Evolutionary conservation across 495 filamentous ascomycete species (phyloP).

Genomic region (Penicillium bialowiezense): DNA sequence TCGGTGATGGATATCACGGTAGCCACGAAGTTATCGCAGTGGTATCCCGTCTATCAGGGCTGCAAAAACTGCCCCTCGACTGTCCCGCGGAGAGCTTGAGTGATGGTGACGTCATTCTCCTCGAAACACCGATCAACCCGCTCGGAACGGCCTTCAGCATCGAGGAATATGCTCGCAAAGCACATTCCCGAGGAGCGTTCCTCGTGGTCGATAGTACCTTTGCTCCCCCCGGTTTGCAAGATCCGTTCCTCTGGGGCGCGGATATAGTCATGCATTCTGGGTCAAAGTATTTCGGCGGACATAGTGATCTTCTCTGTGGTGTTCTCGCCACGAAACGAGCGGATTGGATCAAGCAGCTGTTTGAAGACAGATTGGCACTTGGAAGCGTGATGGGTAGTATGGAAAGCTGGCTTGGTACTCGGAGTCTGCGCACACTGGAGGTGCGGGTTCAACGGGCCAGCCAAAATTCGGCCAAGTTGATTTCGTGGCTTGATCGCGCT

Average conservation of each 20-base stretch:
- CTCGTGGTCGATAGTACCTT: conserved; percentile 87
- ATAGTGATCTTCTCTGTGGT: conserved; percentile 83
- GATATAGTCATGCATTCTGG: conserved; percentile 83
- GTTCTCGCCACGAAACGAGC: conserved; percentile 61
- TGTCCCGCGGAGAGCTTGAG: conserved; percentile 50
- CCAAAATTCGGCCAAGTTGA: conserved; percentile 59
- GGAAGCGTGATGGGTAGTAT: conserved; percentile 79
- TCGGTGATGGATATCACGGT: conserved; percentile 81
- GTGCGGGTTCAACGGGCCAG: conserved; percentile 70
- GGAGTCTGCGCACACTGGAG: conserved; percentile 78
- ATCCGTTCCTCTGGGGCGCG: conserved; percentile 72
- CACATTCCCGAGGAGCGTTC: conserved; percentile 63
- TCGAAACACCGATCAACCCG: conserved; percentile 87
- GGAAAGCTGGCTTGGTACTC: conserved; percentile 82
- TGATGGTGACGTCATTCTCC: conserved; percentile 74
- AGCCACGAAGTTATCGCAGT: conserved; percentile 74
- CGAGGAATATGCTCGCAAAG: conserved; percentile 58
- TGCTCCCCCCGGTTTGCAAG: conserved; percentile 79
- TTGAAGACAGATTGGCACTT: conserved; percentile 60
- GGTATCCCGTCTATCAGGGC: conserved; percentile 62
- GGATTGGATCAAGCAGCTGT: conserved; percentile 53
- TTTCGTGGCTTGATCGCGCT: conserved; percentile 59
- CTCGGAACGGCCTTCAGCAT: conserved; percentile 72
- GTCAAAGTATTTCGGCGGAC: conserved; percentile 90
- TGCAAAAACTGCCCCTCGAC: conserved; percentile 59